phyloP scores from a whole-genome alignment of 164 flowering plant species.

The Umbellularia californica region DNA sequence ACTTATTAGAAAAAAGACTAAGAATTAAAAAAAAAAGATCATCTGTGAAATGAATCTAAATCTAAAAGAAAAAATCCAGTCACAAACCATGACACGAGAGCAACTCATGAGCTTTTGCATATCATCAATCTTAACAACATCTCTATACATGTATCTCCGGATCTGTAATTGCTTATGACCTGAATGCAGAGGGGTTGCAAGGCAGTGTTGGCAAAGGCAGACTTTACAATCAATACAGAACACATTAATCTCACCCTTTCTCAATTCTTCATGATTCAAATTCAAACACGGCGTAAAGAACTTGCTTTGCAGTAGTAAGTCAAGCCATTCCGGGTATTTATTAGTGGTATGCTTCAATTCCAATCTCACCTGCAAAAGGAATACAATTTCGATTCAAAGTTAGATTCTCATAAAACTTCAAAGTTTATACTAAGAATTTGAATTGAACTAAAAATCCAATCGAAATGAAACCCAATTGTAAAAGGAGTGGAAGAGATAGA shows the following conservation, averaged over 20 bases:
- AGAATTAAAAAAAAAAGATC: no score
- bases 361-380: conserved; percentile 1
- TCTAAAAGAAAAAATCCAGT: background rate
- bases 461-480: background rate
- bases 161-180: conserved; percentile 50
- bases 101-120: conserved; percentile 61
- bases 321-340: conserved; percentile 15
- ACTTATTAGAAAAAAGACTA: no score
- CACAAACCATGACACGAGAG: conserved; percentile 49
- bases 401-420: no score
- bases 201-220: conserved; percentile 54
- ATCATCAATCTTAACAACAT: conserved; percentile 62
- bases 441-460: background rate
- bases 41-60: background rate
- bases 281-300: conserved; percentile 16
- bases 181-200: conserved; percentile 23
- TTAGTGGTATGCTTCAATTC: background rate
- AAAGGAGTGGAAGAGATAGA: background rate
- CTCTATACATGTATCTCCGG: conserved; percentile 66
- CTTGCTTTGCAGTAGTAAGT: conserved; percentile 9
- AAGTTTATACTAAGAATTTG: no score
- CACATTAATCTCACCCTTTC: conserved; percentile 58
- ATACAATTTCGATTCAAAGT: background rate
- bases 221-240: conserved; percentile 59
- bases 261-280: conserved; percentile 9